A percentile compares a stretch with the other conserved stretches of the same genome.
Evolutionary conservation across 2,329 filamentous ascomycete species (phyloP).

Genomic region (Spiromastix sp.): DNA sequence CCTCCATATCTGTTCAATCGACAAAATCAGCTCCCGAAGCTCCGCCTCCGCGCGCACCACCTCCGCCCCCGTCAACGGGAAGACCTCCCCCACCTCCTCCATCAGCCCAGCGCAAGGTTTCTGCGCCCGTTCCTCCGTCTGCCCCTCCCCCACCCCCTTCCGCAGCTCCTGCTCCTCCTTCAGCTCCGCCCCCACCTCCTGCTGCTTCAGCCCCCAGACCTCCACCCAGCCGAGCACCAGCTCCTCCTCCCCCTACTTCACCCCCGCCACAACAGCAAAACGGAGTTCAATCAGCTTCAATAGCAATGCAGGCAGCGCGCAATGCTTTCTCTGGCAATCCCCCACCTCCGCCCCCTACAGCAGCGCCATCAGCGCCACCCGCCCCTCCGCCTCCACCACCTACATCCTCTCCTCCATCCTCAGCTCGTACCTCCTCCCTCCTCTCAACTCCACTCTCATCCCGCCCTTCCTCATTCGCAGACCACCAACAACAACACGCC

Average conservation of each 20-base stretch:
- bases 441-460: slow-evolving; percentile 33
- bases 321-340: slow-evolving; percentile 41
- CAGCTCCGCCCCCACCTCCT: slow-evolving; percentile 19
- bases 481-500: slow-evolving; percentile 21
- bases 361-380: slow-evolving; percentile 31
- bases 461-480: slow-evolving; percentile 27
- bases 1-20: slow-evolving; percentile 49
- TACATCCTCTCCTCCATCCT: slow-evolving; percentile 21
- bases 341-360: slow-evolving; percentile 31
- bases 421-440: slow-evolving; percentile 37
- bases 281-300: slow-evolving; percentile 33
- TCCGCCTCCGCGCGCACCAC: slow-evolving; percentile 51
- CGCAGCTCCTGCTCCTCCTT: slow-evolving; percentile 32
- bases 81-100: slow-evolving; percentile 48
- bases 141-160: slow-evolving; percentile 30
- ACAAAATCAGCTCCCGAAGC: slow-evolving; percentile 37
- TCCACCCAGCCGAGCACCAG: slow-evolving; percentile 38
- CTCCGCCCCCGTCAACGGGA: slow-evolving; percentile 44
- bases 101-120: slow-evolving; percentile 44
- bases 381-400: slow-evolving; percentile 31
- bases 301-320: slow-evolving; percentile 50
- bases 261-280: slow-evolving; percentile 28
- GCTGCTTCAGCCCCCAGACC: too few relatives aligned
- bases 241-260: slow-evolving; percentile 29
- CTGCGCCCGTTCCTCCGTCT: slow-evolving; percentile 34